A percentile compares a stretch with the other conserved stretches of the same genome.
Conservation (phyloP, 768 basidiomycete genomes). For the Sarcomyxa edulis region DNA sequence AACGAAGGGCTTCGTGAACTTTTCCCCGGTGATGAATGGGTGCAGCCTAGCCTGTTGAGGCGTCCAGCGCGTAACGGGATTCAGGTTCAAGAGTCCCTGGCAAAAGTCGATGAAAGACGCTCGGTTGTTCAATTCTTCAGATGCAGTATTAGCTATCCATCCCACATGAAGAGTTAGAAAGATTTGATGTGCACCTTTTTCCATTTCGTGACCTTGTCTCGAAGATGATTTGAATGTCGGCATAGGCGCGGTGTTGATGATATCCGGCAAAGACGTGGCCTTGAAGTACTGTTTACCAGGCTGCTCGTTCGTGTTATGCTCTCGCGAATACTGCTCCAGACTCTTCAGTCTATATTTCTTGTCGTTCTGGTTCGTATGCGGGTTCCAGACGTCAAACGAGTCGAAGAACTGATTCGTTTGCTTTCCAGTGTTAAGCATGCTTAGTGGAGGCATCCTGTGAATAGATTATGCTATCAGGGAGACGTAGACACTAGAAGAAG, state of each 20-base stretch:
- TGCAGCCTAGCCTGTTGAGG: constrained; percentile 94
- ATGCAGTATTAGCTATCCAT: not conserved
- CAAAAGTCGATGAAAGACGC: constrained; percentile 98
- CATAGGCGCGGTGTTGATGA: constrained; percentile 95
- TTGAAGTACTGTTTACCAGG: constrained; percentile 99
- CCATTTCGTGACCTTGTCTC: constrained; percentile 75
- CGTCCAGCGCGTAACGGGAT: constrained; percentile 94
- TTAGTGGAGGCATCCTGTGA: constrained; percentile 76
- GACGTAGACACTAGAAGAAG: constrained; percentile 2
- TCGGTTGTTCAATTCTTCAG: constrained; percentile 85
- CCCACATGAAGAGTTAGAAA: constrained; percentile 5
- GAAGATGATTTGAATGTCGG: constrained; percentile 69
- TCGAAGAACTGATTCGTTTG: constrained; percentile 95
- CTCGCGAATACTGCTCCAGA: constrained; percentile 91
- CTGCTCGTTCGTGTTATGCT: constrained; percentile 94
- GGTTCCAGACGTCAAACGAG: constrained; percentile 50
- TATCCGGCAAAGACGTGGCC: constrained; percentile 87
- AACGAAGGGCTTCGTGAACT: constrained; percentile 82
- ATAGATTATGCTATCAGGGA: not conserved
- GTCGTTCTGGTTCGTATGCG: constrained; percentile 66
- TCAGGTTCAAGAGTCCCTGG: constrained; percentile 87
- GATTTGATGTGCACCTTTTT: constrained; percentile 90
- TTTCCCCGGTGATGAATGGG: constrained; percentile 98
- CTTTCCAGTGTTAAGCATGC: constrained; percentile 96
- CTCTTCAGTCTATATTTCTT: constrained; percentile 87